Percentiles rank a stretch among this genome's conserved stretches.
Conservation (phyloP, 78 protist species). For the Cyanophora paradoxa region DNA sequence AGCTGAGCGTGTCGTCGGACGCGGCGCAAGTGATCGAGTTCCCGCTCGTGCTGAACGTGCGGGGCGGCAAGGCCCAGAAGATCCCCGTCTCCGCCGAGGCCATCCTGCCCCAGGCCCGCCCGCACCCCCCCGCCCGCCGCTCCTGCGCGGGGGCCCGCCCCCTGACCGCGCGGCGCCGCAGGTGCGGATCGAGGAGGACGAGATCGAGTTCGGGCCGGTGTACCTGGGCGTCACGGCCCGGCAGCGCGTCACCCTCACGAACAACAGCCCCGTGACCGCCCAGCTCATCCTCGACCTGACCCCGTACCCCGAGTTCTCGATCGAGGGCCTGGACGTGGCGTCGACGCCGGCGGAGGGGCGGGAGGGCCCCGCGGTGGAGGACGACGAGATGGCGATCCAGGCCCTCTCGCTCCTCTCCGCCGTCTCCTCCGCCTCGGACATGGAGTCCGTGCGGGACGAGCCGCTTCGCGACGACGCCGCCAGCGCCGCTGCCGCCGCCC, state of each 20-base stretch:
- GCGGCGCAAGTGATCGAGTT: neutral
- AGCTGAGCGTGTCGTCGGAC: too few species aligned
- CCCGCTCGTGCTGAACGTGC: neutral
- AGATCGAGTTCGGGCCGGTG: conserved; percentile 27
- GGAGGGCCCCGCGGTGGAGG: neutral
- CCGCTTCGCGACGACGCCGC: neutral
- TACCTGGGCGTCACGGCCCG: neutral
- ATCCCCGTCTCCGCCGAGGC: conserved; percentile 29
- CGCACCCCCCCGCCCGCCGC: neutral
- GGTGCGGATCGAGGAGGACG: neutral
- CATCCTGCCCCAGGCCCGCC: conserved; percentile 13
- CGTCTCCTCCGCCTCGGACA: neutral
- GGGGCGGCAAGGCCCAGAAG: conserved; percentile 18
- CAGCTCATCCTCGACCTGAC: neutral
- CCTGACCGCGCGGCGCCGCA: neutral
- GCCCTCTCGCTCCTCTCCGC: neutral
- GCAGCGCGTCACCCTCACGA: conserved; percentile 4
- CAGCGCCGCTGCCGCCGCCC: neutral
- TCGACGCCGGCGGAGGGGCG: neutral
- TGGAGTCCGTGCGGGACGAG: neutral
- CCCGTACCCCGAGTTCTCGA: neutral
- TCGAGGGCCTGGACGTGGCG: neutral
- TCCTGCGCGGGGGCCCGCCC: neutral
- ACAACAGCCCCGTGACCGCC: conserved; percentile 22
- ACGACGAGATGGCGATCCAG: neutral